Conservation (phyloP, 441 rosid genomes). For the Gossypium gossypioides region DNA sequence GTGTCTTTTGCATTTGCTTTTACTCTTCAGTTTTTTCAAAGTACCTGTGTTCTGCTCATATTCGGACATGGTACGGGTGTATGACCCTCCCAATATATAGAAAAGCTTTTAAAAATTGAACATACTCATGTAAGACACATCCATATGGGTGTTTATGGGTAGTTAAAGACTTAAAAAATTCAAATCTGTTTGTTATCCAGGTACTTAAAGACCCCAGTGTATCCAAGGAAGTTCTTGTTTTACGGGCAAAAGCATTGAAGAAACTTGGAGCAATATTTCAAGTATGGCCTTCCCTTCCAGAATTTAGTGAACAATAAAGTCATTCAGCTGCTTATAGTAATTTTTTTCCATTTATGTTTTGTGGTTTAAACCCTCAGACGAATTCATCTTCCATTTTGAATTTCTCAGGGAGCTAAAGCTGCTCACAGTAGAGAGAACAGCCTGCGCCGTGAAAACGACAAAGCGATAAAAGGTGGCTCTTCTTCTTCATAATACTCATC, state of each 20-base stretch:
- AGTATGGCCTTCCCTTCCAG: constrained; percentile 14
- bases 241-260: constrained; percentile 50
- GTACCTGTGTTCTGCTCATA: background rate
- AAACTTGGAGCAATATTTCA: constrained; percentile 64
- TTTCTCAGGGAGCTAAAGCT: constrained; percentile 64
- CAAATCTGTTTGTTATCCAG: constrained; percentile 23
- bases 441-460: constrained; percentile 54
- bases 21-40: background rate
- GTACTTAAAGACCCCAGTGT: constrained; percentile 58
- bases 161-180: background rate
- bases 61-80: background rate
- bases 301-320: background rate
- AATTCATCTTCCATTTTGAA: background rate
- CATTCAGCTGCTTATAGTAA: background rate
- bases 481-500: constrained; percentile 21
- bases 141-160: background rate
- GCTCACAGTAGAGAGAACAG: constrained; percentile 74
- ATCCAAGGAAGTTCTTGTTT: constrained; percentile 37
- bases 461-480: constrained; percentile 16
- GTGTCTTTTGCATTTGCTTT: background rate
- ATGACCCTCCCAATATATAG: background rate
- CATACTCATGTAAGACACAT: background rate
- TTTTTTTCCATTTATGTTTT: background rate
- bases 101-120: no score
- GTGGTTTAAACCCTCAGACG: background rate